Evolutionary conservation across 495 filamentous ascomycete genomes (phyloP), one percentile per base, ranked within the genome.

Genomic region (Recurvomyces mirabilis): DNA sequence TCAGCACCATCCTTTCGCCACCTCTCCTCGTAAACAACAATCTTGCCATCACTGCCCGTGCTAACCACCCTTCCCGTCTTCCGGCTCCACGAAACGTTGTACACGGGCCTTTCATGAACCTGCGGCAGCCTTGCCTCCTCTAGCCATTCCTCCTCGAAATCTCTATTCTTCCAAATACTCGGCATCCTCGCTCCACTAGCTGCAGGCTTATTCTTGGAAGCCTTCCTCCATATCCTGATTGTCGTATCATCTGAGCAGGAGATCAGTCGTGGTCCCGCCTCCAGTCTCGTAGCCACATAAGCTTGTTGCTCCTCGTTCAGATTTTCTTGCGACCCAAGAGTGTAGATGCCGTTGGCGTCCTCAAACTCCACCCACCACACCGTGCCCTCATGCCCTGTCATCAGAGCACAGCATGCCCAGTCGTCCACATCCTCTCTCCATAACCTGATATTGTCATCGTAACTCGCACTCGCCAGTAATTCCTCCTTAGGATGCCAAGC

Each of bases 301-400:
- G 12, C 23, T 29, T 56, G 63, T 62, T 69, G 71, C 43, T 63
- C 49, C 35, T 61, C 60, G 17, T 39, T 47, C 36, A 59, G 9
- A 18, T 47, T 46, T 21, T 60, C 63, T 34, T 33, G 51, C 0
- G 36, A 35, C 6, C 62, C 60, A n/a, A 50, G 35, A 5, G 57
- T 60, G 21, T 55, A 62, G 6, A 68, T 63, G 25, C 56, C 58
- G 1, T 47, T 29, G 33, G 41, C 30, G 35, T 64, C 62, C 65
- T 94, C 91, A 73, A 87, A 96, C 47, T 84, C 75, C 7, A 94
- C 46, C 32, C 72, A 79, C 91, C 91, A 98, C 5, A 96, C 89
- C 7, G 91, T 98, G 13, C 69, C 73, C 38, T 62, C 64, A 61
- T 94, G 87, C 0, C 79, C 86, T 51, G 77, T 73, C 17, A 94